Percentiles rank a stretch among this genome's conserved stretches.
Conservation (phyloP, 2,329 filamentous ascomycete genomes). For the Sphaerulina vaccinii region DNA sequence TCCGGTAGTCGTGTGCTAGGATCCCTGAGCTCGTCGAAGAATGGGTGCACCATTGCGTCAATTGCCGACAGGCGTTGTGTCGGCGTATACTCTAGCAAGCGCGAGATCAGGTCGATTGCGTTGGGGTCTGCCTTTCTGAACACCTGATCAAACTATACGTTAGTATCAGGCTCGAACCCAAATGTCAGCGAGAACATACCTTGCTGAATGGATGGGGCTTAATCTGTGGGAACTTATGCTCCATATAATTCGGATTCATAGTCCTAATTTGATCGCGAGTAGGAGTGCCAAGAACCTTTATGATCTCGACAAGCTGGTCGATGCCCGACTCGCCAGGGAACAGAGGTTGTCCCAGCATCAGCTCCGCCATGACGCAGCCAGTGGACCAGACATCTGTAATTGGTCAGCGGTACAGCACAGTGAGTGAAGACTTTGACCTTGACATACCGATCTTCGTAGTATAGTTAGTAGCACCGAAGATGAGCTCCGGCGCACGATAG, state of each 20-base stretch:
- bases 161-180: constrained; percentile 10
- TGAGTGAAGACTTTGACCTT: background rate
- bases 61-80: constrained; percentile 91
- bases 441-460: constrained; percentile 96
- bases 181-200: constrained; percentile 48
- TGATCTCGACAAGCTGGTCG: constrained; percentile 97
- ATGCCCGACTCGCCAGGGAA: constrained; percentile 99
- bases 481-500: constrained; percentile 95
- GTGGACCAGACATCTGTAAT: constrained; percentile 96
- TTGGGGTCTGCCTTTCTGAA: constrained; percentile 94
- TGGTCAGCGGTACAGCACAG: constrained; percentile 18
- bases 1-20: constrained; percentile 89
- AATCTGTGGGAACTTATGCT: constrained; percentile 99
- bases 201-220: constrained; percentile 99
- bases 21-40: constrained; percentile 95
- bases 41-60: constrained; percentile 96
- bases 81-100: constrained; percentile 92
- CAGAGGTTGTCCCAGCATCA: constrained; percentile 96
- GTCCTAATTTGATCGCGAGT: constrained; percentile 97
- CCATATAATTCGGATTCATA: constrained; percentile 99
- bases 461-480: constrained; percentile 98
- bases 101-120: constrained; percentile 92
- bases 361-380: constrained; percentile 97
- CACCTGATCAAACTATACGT: constrained; percentile 54
- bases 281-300: constrained; percentile 96